Conservation (phyloP, 805 yeast species). For the Lipomyces starkeyi region DNA sequence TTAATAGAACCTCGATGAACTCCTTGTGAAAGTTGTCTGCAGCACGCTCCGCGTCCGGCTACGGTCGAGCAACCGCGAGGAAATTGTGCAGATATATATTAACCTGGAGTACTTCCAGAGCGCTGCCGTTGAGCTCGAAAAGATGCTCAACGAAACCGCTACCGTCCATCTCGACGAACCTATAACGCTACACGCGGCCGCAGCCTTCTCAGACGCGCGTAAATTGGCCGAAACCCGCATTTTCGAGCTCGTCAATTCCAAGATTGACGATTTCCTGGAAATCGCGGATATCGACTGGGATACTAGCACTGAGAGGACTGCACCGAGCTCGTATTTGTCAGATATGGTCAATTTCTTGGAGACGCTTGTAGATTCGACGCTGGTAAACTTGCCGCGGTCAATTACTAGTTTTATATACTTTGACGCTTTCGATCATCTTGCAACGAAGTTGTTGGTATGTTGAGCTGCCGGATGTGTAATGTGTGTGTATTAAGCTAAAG, state of each 20-base stretch:
- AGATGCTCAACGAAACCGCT: conserved; percentile 49
- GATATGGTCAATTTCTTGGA: conserved; percentile 87
- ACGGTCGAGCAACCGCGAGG: conserved; percentile 80
- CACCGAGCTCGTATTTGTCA: conserved; percentile 74
- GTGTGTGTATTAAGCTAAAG: neutral
- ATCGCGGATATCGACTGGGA: conserved; percentile 88
- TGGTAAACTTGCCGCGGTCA: conserved; percentile 78
- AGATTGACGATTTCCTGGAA: conserved; percentile 79
- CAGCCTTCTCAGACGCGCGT: conserved; percentile 51
- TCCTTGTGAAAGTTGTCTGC: conserved; percentile 72
- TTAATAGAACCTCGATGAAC: conserved; percentile 61
- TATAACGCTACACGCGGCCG: conserved; percentile 22
- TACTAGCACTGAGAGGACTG: conserved; percentile 51
- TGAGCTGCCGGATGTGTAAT: neutral
- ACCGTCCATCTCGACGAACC: conserved; percentile 28
- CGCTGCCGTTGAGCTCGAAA: conserved; percentile 70
- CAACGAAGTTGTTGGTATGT: conserved; percentile 62
- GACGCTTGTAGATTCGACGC: conserved; percentile 82
- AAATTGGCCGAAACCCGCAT: conserved; percentile 78
- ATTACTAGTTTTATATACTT: conserved; percentile 81
- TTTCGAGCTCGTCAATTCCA: conserved; percentile 80
- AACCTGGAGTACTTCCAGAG: conserved; percentile 84
- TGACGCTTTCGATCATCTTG: conserved; percentile 84
- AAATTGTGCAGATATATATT: conserved; percentile 84
- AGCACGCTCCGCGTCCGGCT: conserved; percentile 65